Evolutionary conservation across 768 basidiomycete genomes (phyloP).

Genomic region (Auricularia cornea): DNA sequence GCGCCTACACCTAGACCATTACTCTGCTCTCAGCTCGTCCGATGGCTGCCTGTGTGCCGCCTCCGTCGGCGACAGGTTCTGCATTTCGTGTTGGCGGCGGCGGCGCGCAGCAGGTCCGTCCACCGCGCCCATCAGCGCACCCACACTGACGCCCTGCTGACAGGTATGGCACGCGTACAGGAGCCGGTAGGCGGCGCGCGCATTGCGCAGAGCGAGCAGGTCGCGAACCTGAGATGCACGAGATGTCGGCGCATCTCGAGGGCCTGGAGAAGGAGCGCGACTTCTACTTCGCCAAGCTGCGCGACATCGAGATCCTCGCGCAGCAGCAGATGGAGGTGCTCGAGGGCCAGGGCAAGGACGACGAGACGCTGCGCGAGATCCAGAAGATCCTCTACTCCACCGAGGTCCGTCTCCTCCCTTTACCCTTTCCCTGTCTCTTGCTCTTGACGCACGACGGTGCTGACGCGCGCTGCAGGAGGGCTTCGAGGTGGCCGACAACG

Average conservation of each 20-base stretch:
- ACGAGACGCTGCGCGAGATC: slow-evolving; percentile 61
- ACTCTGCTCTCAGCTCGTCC: too few relatives aligned
- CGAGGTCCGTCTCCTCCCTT: slow-evolving; percentile 51
- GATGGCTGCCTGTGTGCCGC: too few relatives aligned
- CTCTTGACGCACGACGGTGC: too few relatives aligned
- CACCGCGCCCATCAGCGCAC: too few relatives aligned
- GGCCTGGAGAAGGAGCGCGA: slow-evolving; percentile 95
- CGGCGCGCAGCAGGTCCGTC: too few relatives aligned
- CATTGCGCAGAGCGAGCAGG: slow-evolving; percentile 55
- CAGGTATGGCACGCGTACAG: slow-evolving; percentile 42
- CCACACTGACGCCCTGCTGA: too few relatives aligned
- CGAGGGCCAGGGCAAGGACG: slow-evolving; percentile 49
- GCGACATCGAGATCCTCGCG: slow-evolving; percentile 92
- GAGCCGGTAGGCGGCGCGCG: slow-evolving; percentile 62
- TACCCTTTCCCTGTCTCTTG: slow-evolving; percentile 2
- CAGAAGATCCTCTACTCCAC: slow-evolving; percentile 93
- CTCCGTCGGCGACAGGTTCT: too few relatives aligned
- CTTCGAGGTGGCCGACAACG: slow-evolving; percentile 77
- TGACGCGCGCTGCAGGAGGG: slow-evolving; percentile 53
- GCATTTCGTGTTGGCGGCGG: too few relatives aligned
- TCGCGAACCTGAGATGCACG: slow-evolving; percentile 53
- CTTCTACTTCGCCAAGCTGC: slow-evolving; percentile 98
- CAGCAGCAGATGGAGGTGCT: slow-evolving; percentile 66
- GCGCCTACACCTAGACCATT: too few relatives aligned
- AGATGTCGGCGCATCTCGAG: slow-evolving; percentile 74